Base-by-base conservation (phyloP, 257 asterid species). In the Scutellaria baicalensis region DNA sequence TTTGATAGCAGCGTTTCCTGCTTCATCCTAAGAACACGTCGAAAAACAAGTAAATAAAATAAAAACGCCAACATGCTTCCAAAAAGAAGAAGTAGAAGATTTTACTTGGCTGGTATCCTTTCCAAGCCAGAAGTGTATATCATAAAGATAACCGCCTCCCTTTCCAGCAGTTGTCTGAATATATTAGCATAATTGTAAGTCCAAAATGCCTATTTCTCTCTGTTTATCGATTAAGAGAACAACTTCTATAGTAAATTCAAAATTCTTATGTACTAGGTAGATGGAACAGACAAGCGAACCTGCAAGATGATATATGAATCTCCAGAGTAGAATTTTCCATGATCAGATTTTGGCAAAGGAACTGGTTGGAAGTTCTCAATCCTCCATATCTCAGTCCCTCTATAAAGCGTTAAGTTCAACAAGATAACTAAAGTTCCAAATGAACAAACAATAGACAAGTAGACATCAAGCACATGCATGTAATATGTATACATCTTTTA, bases 381-480 rank as follows among this genome's bases (percentile, higher is more conserved):
- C 84, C 98, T 90, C 98, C 98, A 93, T 43, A 93, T 90, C 71
- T 93, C 98, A n/a, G 84, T 85, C 61, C 98, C 98, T 73, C 98
- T 93, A 55, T 6, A 4, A 27, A 23, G 61, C 9, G 84, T 88
- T 84, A 88, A 80, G 92, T 52, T 61, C 57, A 77, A 69, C 85
- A 64, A 75, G 75, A 73, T 21, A 51, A 58, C 13, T 7, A 43
- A 50, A 66, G 21, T 58, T 33, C 36, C 7, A 64, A 56, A 56
- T 23, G 42, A 2, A 54, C 20, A 64, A 73, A 56, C 21, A 36
- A 12, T 44, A 23, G 38, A 27, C 0, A 38, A 64, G 20, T 27
- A 45, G 33, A 55, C 64, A 69, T 12, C 73, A 36, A 36, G 9
- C 27, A 54, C 40, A 1, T 33, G 3, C 16, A 57, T 20, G n/a